Evolutionary conservation across 148 eudicot species (phyloP), one percentile per base, ranked within the genome.

Genomic region (Persicaria tinctoria): DNA sequence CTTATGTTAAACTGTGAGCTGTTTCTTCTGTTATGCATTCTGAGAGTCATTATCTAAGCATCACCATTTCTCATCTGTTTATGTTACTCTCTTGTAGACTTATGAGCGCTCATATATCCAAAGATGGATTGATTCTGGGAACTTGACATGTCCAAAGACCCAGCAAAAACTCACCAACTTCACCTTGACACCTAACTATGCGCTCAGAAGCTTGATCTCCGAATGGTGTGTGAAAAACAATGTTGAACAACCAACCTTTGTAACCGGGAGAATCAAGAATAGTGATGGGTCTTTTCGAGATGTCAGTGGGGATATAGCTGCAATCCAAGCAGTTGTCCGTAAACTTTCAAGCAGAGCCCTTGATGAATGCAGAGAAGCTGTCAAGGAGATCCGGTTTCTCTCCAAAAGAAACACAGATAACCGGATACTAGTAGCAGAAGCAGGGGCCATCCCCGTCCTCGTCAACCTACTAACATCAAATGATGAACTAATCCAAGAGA

Each of bases 111-210:
- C 89, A 17, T 93, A 86, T 79, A 93, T 93, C 75, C 98, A 93
- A 77, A 86, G 97, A 85, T 93, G 98, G 98, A 87, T 93, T 14
- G 98, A 93, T 76, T 86, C 96, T 66, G 97, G 93, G 70, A 89
- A 90, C 77, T 79, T 85, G n/a, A 89, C 93, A 46, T 93, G 97
- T 79, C 97, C 97, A 63, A 93, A 93, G 83, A 93, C 97, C 56
- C 97, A 84, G 76, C 97, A 90, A 68, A 91, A 86, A 72, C 97
- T 93, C 72, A 78, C 81, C 12, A 81, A 93, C 76, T 82, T 84
- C 72, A 89, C 89, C 62, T 87, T 93, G 20, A 93, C 97, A 1
- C 89, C 98, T 27, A 93, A 93, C 74, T 88, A 88, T 78, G 95
- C 80, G 46, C 77, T 93, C 74, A 85, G 97, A 82, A 91, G 95